Percentiles rank a stretch among this genome's conserved stretches.
Conservation (phyloP, 1,284 basidiomycete species). For the Schizophyllum amplum region DNA sequence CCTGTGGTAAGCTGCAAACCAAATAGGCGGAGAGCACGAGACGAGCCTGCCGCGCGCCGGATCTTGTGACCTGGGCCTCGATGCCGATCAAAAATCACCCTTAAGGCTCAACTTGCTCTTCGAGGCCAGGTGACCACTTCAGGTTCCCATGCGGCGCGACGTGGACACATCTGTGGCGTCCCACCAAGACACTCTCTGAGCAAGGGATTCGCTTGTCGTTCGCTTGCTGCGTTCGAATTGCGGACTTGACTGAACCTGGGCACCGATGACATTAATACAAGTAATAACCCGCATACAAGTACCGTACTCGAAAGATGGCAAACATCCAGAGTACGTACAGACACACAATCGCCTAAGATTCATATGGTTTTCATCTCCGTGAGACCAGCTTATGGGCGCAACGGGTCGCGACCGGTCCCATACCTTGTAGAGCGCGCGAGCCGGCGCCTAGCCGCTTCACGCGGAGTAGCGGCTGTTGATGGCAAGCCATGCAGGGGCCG, state of each 20-base stretch:
- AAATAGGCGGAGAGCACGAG: no score
- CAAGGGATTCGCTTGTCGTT: no score
- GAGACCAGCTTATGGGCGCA: not conserved
- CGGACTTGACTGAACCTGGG: not conserved
- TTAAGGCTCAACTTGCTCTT: no score
- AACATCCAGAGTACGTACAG: not conserved
- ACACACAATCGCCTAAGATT: not conserved
- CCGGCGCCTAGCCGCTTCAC: constrained; percentile 16
- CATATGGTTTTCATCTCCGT: not conserved
- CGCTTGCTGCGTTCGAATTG: no score
- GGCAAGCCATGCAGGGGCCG: constrained; percentile 58
- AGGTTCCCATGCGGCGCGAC: no score
- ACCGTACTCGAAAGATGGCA: not conserved
- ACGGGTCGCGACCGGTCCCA: not conserved
- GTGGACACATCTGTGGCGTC: no score
- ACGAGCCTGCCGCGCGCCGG: no score
- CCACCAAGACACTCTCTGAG: no score
- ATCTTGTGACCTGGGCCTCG: no score
- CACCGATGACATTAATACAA: not conserved
- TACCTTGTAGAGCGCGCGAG: not conserved
- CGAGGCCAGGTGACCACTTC: no score
- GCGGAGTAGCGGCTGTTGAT: constrained; percentile 63
- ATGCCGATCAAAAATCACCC: no score
- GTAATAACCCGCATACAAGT: not conserved
- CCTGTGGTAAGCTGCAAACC: no score